Conservation (phyloP, 352 stramenopile species). For the Globisporangium orthogonon region DNA sequence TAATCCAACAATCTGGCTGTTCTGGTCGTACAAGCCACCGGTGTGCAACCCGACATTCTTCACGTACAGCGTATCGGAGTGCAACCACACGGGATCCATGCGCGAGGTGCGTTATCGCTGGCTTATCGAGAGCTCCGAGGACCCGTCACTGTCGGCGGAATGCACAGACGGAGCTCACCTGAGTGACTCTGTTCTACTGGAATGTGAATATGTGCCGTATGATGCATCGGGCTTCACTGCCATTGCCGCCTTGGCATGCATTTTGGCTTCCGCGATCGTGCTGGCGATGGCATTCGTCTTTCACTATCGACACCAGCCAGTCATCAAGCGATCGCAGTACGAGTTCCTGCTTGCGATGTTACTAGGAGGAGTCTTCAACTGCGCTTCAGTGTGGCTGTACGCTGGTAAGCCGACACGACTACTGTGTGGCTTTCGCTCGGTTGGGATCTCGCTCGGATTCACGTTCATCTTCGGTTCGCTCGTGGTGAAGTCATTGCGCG, state of each 20-base stretch:
- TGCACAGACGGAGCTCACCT: constrained; percentile 23
- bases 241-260: constrained; percentile 1
- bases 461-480: constrained; percentile 46
- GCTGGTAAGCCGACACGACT: constrained; percentile 28
- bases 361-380: constrained; percentile 43
- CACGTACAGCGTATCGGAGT: constrained; percentile 28
- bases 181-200: constrained; percentile 18
- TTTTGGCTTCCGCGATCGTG: constrained; percentile 13
- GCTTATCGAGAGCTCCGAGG: constrained; percentile 14
- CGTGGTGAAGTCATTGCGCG: constrained; percentile 44
- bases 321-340: constrained; percentile 67
- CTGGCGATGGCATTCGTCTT: constrained; percentile 27
- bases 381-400: constrained; percentile 26
- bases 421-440: constrained; percentile 27
- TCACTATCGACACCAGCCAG: constrained; percentile 25
- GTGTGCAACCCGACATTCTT: constrained; percentile 38
- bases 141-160: constrained; percentile 26
- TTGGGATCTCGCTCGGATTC: constrained; percentile 29
- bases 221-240: constrained; percentile 14
- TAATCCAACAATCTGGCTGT: constrained; percentile 11
- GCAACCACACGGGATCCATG: constrained; percentile 14
- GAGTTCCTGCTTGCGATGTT: constrained; percentile 54
- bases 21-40: constrained; percentile 14
- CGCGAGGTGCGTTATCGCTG: constrained; percentile 31
- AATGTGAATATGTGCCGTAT: constrained; percentile 38